Base-by-base conservation (phyloP, 345 rosid genomes). In the Barbarea vulgaris region DNA sequence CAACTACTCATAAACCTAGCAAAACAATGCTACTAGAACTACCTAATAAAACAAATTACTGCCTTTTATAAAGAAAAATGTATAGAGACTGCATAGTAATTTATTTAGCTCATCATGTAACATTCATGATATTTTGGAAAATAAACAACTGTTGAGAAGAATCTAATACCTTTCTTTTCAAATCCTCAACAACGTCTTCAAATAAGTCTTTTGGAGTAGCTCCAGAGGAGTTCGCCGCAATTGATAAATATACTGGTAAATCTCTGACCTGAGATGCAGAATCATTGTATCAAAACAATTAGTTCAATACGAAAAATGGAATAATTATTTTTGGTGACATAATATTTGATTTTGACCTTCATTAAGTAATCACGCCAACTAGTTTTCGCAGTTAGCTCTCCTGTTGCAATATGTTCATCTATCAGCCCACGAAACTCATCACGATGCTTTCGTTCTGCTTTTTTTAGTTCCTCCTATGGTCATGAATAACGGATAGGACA, bases 381-480 rank as follows among this genome's bases (percentile, higher is more conserved):
- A 41, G 88, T 87, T 85, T 87, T 89, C 76, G 93, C 92, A 42
- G 96, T 88, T 37, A 95, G 85, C 71, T 73, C 85, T 79, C 88
- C 97, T 14, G 83, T 79, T 70, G 84, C 82, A 69, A 88, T 88
- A 77, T 92, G 89, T 81, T 75, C 99, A 72, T 92, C 97, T 86
- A 92, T 70, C 84, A 95, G 76, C 75, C 84, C 91, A 60, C 96
- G 90, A 83, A 95, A 95, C 62, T 90, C 97, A 70, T 95, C 97
- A 36, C 97, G 97, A 83, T 95, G 89, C 87, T 89, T 95, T 75
- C 99, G 87, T 84, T 92, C 97, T 44, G 81, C 81, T 81, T 95
- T 92, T 76, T 93, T 95, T 70, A 83, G 67, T 80, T 92, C 97
- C 80, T 95, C 97, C 99, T 95, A 48, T 82, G 64, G 71, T 67